Evolutionary conservation across 768 basidiomycete species (phyloP), one percentile per base, ranked within the genome.

Genomic region (Albatrellus ellisii): DNA sequence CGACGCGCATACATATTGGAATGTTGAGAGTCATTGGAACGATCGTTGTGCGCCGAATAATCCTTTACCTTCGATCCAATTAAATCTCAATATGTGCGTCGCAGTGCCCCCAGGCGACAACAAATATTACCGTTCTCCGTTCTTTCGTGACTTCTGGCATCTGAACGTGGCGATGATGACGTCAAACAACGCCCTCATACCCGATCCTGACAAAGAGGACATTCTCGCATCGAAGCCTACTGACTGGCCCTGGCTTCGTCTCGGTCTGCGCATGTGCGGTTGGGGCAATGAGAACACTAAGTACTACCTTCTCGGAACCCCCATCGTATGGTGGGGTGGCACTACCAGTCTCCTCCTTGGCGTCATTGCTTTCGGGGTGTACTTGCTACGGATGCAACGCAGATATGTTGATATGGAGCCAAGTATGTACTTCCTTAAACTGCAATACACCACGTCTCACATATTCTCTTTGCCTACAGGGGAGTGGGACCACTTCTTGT

Each of bases 121-220:
- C 46, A 91, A 86, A 54, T 73, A 79, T 44, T 95, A 94, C 64
- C 70, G 65, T 28, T 94, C 94, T 1, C 83, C 94, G 0, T 99
- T 99, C 72, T 63, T 94, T 35, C 79, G 85, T 39, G 94, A 99
- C 63, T 99, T 99, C 62, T 92, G 89, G 80, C 94, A 99, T 58
- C 75, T 99, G 43, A 99, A 99, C 55, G 89, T 99, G 20, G 95
- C 92, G 6, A 99, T 99, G 95, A 91, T 92, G 88, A 95, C 94
- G 0, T 97, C 95, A 4, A 99, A 99, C 66, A 99, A 99, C 56
- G 94, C 95, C 0, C 79, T 99, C 42, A 60, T 98, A 29, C 95
- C 95, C 1, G 91, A 99, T 54, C 90, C 94, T 0, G 95, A 99
- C 68, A 98, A 98, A 63, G 89, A 94, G 52, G 95, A 99, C 58